Percentiles rank a stretch among this genome's conserved stretches.
phyloP scores from a whole-genome alignment of 225 moss, liverwort and hornwort genomes.

The Bryoerythrophyllum caledonicum region DNA sequence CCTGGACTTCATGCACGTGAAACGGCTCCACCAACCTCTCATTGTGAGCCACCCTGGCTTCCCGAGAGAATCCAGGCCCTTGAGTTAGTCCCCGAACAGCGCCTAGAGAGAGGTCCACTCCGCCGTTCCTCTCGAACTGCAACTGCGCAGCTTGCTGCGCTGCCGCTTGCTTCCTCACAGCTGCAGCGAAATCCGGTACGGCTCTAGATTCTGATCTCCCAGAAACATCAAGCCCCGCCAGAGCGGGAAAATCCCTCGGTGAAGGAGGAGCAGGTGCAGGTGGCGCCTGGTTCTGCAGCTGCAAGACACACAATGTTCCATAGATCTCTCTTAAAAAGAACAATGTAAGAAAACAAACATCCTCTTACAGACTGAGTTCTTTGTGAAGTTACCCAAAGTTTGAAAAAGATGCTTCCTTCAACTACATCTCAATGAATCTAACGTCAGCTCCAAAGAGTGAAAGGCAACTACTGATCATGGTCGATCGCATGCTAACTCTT shows the following conservation, averaged over 20 bases:
- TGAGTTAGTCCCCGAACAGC: conserved; percentile 31
- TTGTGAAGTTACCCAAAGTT: too few species aligned
- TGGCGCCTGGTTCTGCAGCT: conserved; percentile 51
- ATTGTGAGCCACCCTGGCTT: conserved; percentile 29
- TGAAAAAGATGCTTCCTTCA: too few species aligned
- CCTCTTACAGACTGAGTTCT: too few species aligned
- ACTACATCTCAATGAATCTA: too few species aligned
- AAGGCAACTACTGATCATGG: too few species aligned
- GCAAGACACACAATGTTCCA: conserved; percentile 5
- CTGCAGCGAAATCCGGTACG: conserved; percentile 54
- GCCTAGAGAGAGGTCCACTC: conserved; percentile 37
- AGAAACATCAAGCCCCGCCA: conserved; percentile 40
- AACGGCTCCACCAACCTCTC: conserved; percentile 50
- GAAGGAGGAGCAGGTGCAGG: conserved; percentile 46
- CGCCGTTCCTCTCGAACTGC: conserved; percentile 52
- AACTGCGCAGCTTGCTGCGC: conserved; percentile 57
- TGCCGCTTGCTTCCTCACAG: conserved; percentile 56
- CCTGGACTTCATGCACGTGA: conserved; percentile 43
- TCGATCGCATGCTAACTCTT: too few species aligned
- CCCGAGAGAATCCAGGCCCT: conserved; percentile 35
- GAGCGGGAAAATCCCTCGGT: conserved; percentile 52
- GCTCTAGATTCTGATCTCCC: conserved; percentile 36
- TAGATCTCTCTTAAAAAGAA: background rate
- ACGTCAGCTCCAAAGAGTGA: too few species aligned
- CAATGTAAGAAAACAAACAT: background rate